Base-by-base conservation (phyloP, 2,329 filamentous ascomycete genomes). In the Beauveria scarabaeidicola region DNA sequence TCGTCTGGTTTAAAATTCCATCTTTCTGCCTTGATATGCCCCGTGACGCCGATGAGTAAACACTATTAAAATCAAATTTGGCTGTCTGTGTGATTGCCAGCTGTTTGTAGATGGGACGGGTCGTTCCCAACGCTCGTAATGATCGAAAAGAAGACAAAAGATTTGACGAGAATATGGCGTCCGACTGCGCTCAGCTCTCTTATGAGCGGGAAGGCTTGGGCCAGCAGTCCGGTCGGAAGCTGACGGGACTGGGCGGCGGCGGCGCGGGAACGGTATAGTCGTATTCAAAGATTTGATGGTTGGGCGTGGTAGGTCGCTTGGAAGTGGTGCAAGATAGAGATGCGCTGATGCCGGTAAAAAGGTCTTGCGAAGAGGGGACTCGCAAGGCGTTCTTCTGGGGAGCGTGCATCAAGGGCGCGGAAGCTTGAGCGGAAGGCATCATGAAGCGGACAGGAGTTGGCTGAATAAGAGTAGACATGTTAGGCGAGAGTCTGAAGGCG, bases 211-310 rank as follows among this genome's bases (percentile, higher is more conserved):
- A 59, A 23, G 69, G 68, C 40, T 72, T 69, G 57, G 78, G 74
- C 81, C 82, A 84, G 68, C 81, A 77, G 60, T 85, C 81, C 25
- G 74, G 70, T 32, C 81, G 78, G 67, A 85, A 86, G 72, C 81
- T 81, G 68, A 87, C 81, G 8, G 84, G 84, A 65, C 81, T 85
- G 13, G 84, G 83, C 21, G 84, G 84, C 13, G 84, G 84, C 44
- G 84, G 81, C 15, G 84, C 83, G n/a, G 84, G 84, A 21, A 86
- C 83, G 36, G 78, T 77, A 73, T 85, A 87, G 70, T 86, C 83
- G 61, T 81, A 74, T 66, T 84, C 80, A 63, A 75, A 76, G 65
- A 83, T 81, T 64, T 75, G 73, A 64, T 77, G 80, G 62, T 77
- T 73, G 0, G 81, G 79, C 3, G 77, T 76, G 61, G 73, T 68